Percentiles rank a stretch among this genome's conserved stretches.
Conservation (phyloP, 495 filamentous ascomycete genomes). For the Peziza echinospora region DNA sequence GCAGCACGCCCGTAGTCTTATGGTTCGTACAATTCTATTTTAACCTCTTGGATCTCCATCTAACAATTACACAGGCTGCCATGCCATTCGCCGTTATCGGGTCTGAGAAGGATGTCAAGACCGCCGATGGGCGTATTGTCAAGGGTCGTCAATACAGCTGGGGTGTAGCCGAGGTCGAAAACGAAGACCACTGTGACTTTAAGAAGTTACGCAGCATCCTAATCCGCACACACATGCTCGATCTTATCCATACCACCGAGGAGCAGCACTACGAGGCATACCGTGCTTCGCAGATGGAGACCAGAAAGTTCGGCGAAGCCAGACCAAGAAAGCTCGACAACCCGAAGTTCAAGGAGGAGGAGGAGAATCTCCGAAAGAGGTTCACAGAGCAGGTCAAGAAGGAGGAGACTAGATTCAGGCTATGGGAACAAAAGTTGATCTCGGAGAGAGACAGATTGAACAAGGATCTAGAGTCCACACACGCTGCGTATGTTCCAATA, state of each 20-base stretch:
- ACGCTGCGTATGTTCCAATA: slow-evolving; percentile 48
- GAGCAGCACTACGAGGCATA: slow-evolving; percentile 98
- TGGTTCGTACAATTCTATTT: slow-evolving; percentile 22
- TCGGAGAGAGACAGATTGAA: slow-evolving; percentile 93
- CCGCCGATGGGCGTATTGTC: slow-evolving; percentile 77
- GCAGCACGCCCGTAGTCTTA: slow-evolving; percentile 76
- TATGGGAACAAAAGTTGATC: slow-evolving; percentile 99
- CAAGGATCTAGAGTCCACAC: slow-evolving; percentile 94
- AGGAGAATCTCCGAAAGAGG: slow-evolving; percentile 89
- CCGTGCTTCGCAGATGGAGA: slow-evolving; percentile 98
- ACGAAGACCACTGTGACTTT: slow-evolving; percentile 99
- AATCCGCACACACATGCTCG: slow-evolving; percentile 99
- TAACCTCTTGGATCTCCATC: background rate
- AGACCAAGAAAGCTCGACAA: slow-evolving; percentile 95
- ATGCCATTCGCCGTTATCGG: slow-evolving; percentile 99
- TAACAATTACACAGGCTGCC: slow-evolving; percentile 30
- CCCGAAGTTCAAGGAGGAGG: slow-evolving; percentile 99
- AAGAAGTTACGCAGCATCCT: slow-evolving; percentile 98
- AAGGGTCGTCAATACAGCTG: slow-evolving; percentile 98
- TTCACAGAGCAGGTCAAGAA: slow-evolving; percentile 99
- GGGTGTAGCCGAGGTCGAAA: slow-evolving; percentile 98
- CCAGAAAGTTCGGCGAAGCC: slow-evolving; percentile 94
- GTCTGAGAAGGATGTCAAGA: slow-evolving; percentile 97
- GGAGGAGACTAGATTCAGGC: slow-evolving; percentile 92
- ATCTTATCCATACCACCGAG: slow-evolving; percentile 97